Evolutionary conservation across 106 monocot species (phyloP), one percentile per base, ranked within the genome.

Genomic region (Xerophyta viscosa): DNA sequence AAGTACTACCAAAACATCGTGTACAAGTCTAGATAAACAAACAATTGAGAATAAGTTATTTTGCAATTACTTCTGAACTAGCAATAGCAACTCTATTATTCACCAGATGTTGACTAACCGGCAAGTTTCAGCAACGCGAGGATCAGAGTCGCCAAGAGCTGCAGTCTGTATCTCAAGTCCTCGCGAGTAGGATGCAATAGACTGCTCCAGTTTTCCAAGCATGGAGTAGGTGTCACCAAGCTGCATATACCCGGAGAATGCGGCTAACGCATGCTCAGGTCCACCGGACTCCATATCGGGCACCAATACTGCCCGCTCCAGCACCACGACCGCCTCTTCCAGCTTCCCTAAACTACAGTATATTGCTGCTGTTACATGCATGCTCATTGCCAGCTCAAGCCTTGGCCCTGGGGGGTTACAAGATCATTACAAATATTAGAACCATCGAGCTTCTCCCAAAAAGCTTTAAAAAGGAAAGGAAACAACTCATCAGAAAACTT

Each of bases 191-290:
- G 54, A 66, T 4, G 42, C 28, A 7, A 75, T 75, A n/a, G 63
- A 63, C 51, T 52, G 68, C 19, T 75, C 75, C 25, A 75, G 29
- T 23, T 41, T 62, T 8, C 75, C 75, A 1, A 75, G 49, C 75
- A 75, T 75, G 9, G 74, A 62, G 24, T 56, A 41, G 13, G 66
- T 74, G 61, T 67, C 73, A 9, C 75, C 75, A 12, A 75, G 63
- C 57, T 75, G 75, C 75, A 75, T 75, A 46, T 58, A 58, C 4
- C 75, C 75, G 7, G 75, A 75, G 49, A 75, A 75, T 1, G 62
- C 57, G 3, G 75, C 75, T 17, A 75, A 54, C 3, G 68, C 75
- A 23, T 75, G 75, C 14, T 75, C 68, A 3, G 56, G 20, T 0
- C 75, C 75, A 13, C 57, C 56, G 4, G 37, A 57, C 36, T 27